phyloP scores from a whole-genome alignment of 2,329 filamentous ascomycete species.

The Apiospora sp. region DNA sequence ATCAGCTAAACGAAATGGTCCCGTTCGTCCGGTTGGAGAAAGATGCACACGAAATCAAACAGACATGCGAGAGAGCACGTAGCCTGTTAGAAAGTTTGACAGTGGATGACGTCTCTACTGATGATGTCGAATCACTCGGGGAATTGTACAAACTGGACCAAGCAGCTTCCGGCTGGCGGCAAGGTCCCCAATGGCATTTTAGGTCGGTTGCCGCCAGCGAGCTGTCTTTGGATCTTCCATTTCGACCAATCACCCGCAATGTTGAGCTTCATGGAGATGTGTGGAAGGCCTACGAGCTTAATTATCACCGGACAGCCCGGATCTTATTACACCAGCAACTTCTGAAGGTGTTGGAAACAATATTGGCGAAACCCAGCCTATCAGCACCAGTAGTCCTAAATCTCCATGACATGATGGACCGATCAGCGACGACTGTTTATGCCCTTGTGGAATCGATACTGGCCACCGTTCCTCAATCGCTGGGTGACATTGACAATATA shows the following conservation, averaged over 20 bases:
- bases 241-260: conserved; percentile 30
- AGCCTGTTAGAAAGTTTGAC: conserved; percentile 34
- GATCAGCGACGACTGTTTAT: conserved; percentile 38
- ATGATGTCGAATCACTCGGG: conserved; percentile 38
- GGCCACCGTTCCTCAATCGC: conserved; percentile 46
- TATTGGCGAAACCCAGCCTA: conserved; percentile 27
- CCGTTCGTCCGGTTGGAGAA: conserved; percentile 41
- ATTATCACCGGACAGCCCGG: conserved; percentile 48
- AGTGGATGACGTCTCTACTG: conserved; percentile 27
- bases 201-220: conserved; percentile 34
- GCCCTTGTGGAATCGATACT: conserved; percentile 44
- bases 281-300: conserved; percentile 52
- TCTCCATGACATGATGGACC: conserved; percentile 28
- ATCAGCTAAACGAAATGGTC: conserved; percentile 40
- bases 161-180: conserved; percentile 41
- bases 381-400: conserved; percentile 27
- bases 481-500: conserved; percentile 45
- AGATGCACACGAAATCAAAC: conserved; percentile 37
- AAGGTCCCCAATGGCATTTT: conserved; percentile 45
- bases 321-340: conserved; percentile 48
- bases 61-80: conserved; percentile 43
- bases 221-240: conserved; percentile 28
- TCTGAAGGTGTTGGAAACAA: conserved; percentile 39
- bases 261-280: conserved; percentile 48
- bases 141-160: conserved; percentile 44